phyloP scores from a whole-genome alignment of 2,329 filamentous ascomycete species.

The Hirsutella thompsonii region DNA sequence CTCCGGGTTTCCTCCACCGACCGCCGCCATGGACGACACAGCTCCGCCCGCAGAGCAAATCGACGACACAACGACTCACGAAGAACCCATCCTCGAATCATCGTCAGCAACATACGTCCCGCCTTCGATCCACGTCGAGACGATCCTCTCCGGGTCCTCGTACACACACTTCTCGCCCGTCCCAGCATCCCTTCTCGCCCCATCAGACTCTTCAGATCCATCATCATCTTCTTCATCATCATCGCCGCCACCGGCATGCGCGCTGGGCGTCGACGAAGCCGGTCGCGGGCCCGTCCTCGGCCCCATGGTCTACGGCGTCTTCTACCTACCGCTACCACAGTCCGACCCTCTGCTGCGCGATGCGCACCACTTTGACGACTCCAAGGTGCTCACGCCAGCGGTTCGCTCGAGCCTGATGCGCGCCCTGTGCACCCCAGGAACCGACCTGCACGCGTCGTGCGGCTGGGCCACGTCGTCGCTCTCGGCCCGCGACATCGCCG shows the following conservation, averaged over 20 bases:
- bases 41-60: background rate
- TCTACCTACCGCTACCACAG: slow-evolving; percentile 61
- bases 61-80: slow-evolving; percentile 1
- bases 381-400: slow-evolving; percentile 75
- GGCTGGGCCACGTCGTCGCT: slow-evolving; percentile 78
- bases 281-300: slow-evolving; percentile 89
- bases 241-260: slow-evolving; percentile 36
- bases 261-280: slow-evolving; percentile 85
- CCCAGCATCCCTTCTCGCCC: slow-evolving; percentile 42
- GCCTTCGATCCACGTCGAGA: slow-evolving; percentile 48
- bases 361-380: slow-evolving; percentile 85
- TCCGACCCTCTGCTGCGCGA: slow-evolving; percentile 63
- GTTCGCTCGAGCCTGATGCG: slow-evolving; percentile 61
- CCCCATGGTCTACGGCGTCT: slow-evolving; percentile 59
- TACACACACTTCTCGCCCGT: slow-evolving; percentile 62
- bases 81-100: slow-evolving; percentile 2
- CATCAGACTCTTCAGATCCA: slow-evolving; percentile 16
- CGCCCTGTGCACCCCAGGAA: slow-evolving; percentile 52
- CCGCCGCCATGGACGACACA: slow-evolving; percentile 6
- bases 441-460: slow-evolving; percentile 39
- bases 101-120: slow-evolving; percentile 40
- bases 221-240: too few species aligned
- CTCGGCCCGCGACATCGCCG: slow-evolving; percentile 71
- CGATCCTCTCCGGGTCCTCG: slow-evolving; percentile 50
- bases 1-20: background rate